Percentiles rank a stretch among this genome's conserved stretches.
phyloP scores from a whole-genome alignment of 2,329 filamentous ascomycete species.

The Fusarium kyushuense region DNA sequence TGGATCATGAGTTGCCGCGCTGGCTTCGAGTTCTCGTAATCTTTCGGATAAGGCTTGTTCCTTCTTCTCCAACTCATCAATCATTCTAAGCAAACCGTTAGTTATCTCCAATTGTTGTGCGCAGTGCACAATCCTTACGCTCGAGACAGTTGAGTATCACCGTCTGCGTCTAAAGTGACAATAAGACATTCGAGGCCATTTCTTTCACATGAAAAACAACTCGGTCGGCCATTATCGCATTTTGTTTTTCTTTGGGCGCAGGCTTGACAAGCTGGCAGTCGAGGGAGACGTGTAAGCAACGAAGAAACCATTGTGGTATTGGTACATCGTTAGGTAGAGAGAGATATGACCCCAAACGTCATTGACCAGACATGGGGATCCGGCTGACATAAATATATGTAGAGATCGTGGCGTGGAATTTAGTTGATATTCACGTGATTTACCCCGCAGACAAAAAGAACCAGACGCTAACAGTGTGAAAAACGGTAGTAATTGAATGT shows the following conservation, averaged over 20 bases:
- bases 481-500: too few relatives aligned
- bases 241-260: conserved; percentile 27
- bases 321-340: rapidly evolving
- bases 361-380: not conserved
- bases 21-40: not conserved
- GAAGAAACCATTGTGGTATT: not conserved
- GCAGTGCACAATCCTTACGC: not conserved
- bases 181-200: conserved; percentile 18
- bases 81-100: rapidly evolving
- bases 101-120: rapidly evolving
- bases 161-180: not conserved
- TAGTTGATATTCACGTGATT: not conserved
- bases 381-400: not conserved
- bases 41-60: conserved; percentile 12
- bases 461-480: too few relatives aligned
- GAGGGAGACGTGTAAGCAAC: not conserved
- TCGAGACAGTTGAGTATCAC: conserved; percentile 5
- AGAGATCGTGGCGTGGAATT: not conserved
- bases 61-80: conserved; percentile 23
- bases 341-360: not conserved
- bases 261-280: conserved; percentile 26
- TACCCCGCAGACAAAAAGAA: not conserved
- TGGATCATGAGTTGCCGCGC: rapidly evolving
- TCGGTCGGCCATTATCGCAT: conserved; percentile 28
- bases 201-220: conserved; percentile 2